Evolutionary conservation across 306 rosid species (phyloP).

Genomic region (Rosa lucieae): DNA sequence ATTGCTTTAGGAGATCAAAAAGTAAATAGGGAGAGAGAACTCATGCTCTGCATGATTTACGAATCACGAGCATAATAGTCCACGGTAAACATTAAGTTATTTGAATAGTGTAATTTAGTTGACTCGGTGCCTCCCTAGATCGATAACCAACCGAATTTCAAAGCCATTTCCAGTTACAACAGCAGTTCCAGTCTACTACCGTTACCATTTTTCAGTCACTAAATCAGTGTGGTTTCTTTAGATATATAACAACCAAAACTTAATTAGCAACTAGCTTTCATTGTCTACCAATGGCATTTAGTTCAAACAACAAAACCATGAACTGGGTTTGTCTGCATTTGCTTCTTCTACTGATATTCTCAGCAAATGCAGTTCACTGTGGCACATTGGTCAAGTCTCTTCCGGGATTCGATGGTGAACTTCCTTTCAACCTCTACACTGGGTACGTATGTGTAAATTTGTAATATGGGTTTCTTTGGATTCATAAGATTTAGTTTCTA

Average conservation of each 20-base stretch:
- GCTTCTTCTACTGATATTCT: conserved; percentile 13
- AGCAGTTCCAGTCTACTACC: neutral
- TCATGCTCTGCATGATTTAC: too few relatives aligned
- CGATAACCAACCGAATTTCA: neutral
- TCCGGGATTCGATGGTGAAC: conserved; percentile 27
- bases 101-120: neutral
- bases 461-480: neutral
- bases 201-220: neutral
- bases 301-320: neutral
- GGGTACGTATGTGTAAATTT: conserved; percentile 10
- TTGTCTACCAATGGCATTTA: neutral
- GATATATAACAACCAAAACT: neutral
- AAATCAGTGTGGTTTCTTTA: neutral
- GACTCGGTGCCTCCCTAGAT: neutral
- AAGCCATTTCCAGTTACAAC: conserved; percentile 2
- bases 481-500: neutral
- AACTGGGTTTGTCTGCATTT: conserved; percentile 6
- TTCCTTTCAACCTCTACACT: conserved; percentile 27
- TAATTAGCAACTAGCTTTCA: neutral
- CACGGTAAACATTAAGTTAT: neutral
- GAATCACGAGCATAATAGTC: too few relatives aligned
- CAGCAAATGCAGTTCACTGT: conserved; percentile 5
- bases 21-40: too few relatives aligned
- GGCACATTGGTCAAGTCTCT: conserved; percentile 11
- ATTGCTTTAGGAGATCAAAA: too few relatives aligned